Conservation (phyloP, 495 filamentous ascomycete species). For the Penicillium nucicola region DNA sequence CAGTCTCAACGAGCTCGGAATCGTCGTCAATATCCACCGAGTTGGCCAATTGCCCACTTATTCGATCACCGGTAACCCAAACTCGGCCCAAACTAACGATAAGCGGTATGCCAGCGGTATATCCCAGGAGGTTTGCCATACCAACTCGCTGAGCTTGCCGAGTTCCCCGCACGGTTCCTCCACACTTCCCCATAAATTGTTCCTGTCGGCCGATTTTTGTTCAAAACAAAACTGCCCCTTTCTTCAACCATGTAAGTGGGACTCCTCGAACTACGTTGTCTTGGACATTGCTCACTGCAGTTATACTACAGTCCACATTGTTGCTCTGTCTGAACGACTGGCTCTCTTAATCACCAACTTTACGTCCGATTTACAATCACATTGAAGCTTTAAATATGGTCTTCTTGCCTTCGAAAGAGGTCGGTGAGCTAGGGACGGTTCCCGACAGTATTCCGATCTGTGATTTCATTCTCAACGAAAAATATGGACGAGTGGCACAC, state of each 20-base stretch:
- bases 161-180: constrained; percentile 11
- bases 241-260: too few relatives aligned
- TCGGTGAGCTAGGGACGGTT: constrained; percentile 63
- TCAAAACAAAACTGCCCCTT: too few relatives aligned
- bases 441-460: constrained; percentile 74
- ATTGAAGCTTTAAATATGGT: constrained; percentile 57
- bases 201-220: neutral
- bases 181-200: neutral
- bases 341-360: neutral
- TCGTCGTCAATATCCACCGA: neutral
- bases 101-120: neutral
- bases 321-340: neutral
- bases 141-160: constrained; percentile 1
- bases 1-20: neutral
- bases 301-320: neutral
- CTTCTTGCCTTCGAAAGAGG: constrained; percentile 68
- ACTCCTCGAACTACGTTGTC: too few relatives aligned
- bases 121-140: neutral
- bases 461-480: constrained; percentile 77
- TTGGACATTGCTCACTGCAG: neutral
- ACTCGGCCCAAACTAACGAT: neutral
- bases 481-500: constrained; percentile 64
- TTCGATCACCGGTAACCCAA: neutral
- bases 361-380: neutral
- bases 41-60: neutral